Base-by-base conservation (phyloP, 495 filamentous ascomycete species). In the Aspergillus funiculosus region DNA sequence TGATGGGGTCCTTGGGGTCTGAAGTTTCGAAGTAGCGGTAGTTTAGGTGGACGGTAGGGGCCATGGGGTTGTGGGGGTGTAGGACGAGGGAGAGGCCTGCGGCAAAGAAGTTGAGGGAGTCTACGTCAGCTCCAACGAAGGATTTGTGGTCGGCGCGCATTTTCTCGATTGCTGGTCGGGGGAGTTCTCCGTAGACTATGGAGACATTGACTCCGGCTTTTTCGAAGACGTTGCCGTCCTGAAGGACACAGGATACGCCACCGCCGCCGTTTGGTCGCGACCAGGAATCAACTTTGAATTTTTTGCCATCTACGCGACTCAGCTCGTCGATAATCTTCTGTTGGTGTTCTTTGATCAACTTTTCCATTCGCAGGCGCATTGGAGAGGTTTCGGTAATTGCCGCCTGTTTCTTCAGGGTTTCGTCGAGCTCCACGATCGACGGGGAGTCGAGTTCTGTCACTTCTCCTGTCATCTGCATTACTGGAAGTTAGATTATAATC, bases 1-100 rank as follows among this genome's bases (percentile, higher is more conserved):
- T 85, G 57, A 82, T 81, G 6, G 71, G 71, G 26, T 72, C 63
- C 50, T 69, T 72, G 6, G 71, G 71, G 49, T 78, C 74, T 10
- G 74, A 73, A 5, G 92, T 99, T 72, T 99, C 92, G 60, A 99
- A 99, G 71, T 99, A 99, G 3, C 92, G 79, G 73, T 99, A 99
- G 73, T 99, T 99, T 48, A 99, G 75, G 64, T 99, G 92, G 15
- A 99, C 90, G 0, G 92, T 99, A 0, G 92, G 92, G 14, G 90
- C 91, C 83, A 94, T 94, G 19, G 92, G 92, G 66, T 99, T 99
- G 25, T 77, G 68, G 5, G 92, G 92, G 63, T 97, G 92, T 17
- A 96, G 69, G 39, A 99, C 89, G 58, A 97, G 73, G 51, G 89
- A 95, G 31, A 99, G 68, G 2, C 92, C 92, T 1, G 92, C 86